Conservation (phyloP, 345 rosid genomes). For the Fremontodendron californicum region DNA sequence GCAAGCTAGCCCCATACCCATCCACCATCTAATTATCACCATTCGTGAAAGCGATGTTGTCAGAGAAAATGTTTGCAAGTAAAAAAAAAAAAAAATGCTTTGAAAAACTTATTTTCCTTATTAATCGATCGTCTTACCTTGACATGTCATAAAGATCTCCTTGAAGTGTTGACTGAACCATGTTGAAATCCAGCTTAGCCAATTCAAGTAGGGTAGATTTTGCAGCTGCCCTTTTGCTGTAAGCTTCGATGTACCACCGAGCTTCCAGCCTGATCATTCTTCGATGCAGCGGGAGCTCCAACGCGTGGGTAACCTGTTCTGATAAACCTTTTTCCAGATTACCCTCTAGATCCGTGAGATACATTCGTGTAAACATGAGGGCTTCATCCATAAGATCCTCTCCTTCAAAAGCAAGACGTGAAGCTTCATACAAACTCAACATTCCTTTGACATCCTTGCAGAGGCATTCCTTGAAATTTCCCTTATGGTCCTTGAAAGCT, state of each 20-base stretch:
- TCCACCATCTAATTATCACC: conserved; percentile 44
- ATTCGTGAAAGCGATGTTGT: not conserved
- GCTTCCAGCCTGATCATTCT: conserved; percentile 33
- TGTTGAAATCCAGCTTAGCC: conserved; percentile 43
- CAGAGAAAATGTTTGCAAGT: not conserved
- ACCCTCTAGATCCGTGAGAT: not conserved
- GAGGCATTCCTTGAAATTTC: conserved; percentile 17
- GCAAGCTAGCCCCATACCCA: conserved; percentile 18
- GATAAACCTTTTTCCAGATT: not conserved
- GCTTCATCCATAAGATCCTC: conserved; percentile 38
- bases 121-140: conserved; percentile 22
- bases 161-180: conserved; percentile 31
- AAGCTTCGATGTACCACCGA: conserved; percentile 33
- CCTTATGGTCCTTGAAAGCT: conserved; percentile 25
- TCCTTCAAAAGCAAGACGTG: conserved; percentile 20
- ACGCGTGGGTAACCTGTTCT: conserved; percentile 24
- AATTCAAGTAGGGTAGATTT: conserved; percentile 29
- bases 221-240: not conserved
- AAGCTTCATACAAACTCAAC: conserved; percentile 38
- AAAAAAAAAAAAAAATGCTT: not conserved
- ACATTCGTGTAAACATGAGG: conserved; percentile 7
- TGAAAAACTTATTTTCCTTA: not conserved
- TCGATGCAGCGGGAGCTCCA: conserved; percentile 36
- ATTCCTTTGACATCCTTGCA: conserved; percentile 27
- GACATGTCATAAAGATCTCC: conserved; percentile 32